Conservation (phyloP, 1,139 yeast species). For the Geotrichum macrosporum region DNA sequence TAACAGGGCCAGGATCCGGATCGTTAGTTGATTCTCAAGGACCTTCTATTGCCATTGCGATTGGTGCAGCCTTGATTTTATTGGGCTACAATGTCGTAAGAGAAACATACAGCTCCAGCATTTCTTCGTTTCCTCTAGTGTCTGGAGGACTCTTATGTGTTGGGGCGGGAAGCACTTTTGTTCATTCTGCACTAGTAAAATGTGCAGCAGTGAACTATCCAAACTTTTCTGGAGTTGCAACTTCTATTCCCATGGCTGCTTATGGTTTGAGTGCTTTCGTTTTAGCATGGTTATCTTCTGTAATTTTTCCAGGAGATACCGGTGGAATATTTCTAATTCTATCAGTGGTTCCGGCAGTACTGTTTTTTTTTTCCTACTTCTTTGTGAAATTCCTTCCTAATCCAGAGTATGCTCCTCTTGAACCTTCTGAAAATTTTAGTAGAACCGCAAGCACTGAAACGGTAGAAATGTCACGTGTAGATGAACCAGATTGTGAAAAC, state of each 20-base stretch:
- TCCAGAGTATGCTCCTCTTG: constrained; percentile 14
- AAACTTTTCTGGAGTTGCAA: constrained; percentile 39
- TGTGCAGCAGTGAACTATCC: constrained; percentile 44
- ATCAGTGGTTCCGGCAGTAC: constrained; percentile 33
- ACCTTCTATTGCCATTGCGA: constrained; percentile 41
- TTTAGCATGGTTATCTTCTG: constrained; percentile 36
- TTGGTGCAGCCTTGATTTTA: constrained; percentile 33
- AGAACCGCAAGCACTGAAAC: constrained; percentile 14
- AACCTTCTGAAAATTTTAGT: constrained; percentile 15
- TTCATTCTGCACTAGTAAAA: constrained; percentile 41
- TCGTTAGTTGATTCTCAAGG: constrained; percentile 54
- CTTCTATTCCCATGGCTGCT: constrained; percentile 44
- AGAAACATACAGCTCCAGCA: constrained; percentile 26
- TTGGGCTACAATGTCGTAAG: constrained; percentile 36
- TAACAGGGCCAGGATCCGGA: constrained; percentile 61
- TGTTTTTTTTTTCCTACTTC: constrained; percentile 29
- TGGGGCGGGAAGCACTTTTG: constrained; percentile 40
- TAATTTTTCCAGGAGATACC: constrained; percentile 35
- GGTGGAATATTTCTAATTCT: constrained; percentile 35
- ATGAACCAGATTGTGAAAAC: constrained; percentile 12
- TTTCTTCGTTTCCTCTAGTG: constrained; percentile 30
- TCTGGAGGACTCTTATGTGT: constrained; percentile 35
- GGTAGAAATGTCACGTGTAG: not conserved
- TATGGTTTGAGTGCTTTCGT: constrained; percentile 42
- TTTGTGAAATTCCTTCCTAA: constrained; percentile 29